Evolutionary conservation across 805 yeast genomes (phyloP).

Genomic region (Candida tibetensis): DNA sequence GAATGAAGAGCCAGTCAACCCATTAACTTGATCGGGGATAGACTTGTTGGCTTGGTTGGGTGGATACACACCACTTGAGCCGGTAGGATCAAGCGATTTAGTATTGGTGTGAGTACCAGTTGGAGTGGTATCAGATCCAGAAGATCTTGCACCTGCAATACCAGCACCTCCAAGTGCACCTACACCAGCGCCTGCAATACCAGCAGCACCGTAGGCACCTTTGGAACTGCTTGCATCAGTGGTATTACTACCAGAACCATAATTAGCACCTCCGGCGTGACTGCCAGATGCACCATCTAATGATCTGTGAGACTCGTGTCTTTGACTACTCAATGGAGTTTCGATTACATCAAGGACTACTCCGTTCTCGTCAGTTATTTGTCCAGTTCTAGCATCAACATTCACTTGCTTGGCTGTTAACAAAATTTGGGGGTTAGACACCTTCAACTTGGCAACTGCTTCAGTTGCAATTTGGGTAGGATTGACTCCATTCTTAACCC

Average conservation of each 20-base stretch:
- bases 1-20: too few species aligned
- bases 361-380: constrained; percentile 14
- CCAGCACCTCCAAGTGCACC: too few species aligned
- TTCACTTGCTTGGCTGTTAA: constrained; percentile 20
- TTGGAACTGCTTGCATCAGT: too few species aligned
- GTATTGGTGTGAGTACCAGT: background rate
- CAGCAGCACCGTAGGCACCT: background rate
- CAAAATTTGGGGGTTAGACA: constrained; percentile 19
- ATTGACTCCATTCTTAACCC: constrained; percentile 20
- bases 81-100: background rate
- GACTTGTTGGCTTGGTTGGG: too few species aligned
- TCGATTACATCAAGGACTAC: too few species aligned
- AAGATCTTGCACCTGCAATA: background rate
- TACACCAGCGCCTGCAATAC: background rate
- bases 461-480: constrained; percentile 28
- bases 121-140: background rate
- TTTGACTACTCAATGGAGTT: too few species aligned
- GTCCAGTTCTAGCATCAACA: constrained; percentile 30
- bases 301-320: too few species aligned
- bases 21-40: background rate
- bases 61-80: too few species aligned
- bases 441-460: constrained; percentile 23
- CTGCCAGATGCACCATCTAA: too few species aligned
- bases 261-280: too few species aligned
- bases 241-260: too few species aligned